A percentile compares a stretch with the other conserved stretches of the same genome.
phyloP scores from a whole-genome alignment of 2,329 filamentous ascomycete genomes.

The Intubia oerlemansii region DNA sequence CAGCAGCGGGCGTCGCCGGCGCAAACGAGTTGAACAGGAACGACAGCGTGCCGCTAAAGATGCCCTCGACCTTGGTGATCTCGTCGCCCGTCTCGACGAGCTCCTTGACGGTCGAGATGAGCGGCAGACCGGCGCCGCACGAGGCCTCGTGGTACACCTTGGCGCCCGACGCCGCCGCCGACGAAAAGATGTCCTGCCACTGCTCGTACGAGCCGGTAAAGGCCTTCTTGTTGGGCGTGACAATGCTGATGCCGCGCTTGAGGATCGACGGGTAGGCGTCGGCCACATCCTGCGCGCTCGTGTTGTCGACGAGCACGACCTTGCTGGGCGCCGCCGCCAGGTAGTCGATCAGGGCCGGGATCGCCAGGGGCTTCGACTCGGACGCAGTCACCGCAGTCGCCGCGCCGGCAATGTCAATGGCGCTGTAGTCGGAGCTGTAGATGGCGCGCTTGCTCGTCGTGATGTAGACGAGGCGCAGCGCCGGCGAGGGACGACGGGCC shows the following conservation, averaged over 20 bases:
- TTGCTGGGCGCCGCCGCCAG: constrained; percentile 58
- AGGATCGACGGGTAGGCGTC: constrained; percentile 66
- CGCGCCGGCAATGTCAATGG: constrained; percentile 19
- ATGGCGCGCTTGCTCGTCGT: constrained; percentile 70
- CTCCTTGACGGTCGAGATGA: constrained; percentile 84
- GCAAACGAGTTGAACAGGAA: constrained; percentile 98
- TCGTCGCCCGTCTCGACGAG: constrained; percentile 86
- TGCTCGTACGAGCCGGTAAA: constrained; percentile 66
- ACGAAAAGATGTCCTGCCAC: constrained; percentile 71
- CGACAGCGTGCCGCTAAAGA: constrained; percentile 94
- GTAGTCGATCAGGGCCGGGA: constrained; percentile 54
- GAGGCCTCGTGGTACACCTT: constrained; percentile 91
- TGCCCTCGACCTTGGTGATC: constrained; percentile 82
- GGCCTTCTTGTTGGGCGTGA: constrained; percentile 97
- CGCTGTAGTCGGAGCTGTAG: constrained; percentile 50
- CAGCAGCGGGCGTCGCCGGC: constrained; percentile 55
- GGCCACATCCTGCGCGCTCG: constrained; percentile 71
- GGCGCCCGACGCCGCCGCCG: constrained; percentile 48
- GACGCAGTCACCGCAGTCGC: constrained; percentile 43
- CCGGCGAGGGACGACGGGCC: constrained; percentile 37
- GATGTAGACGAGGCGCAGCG: constrained; percentile 63
- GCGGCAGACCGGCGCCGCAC: constrained; percentile 78
- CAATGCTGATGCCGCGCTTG: constrained; percentile 63
- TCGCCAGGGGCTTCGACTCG: constrained; percentile 39
- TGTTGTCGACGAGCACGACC: constrained; percentile 84